phyloP scores from a whole-genome alignment of 345 rosid species.

The Heritiera littoralis region DNA sequence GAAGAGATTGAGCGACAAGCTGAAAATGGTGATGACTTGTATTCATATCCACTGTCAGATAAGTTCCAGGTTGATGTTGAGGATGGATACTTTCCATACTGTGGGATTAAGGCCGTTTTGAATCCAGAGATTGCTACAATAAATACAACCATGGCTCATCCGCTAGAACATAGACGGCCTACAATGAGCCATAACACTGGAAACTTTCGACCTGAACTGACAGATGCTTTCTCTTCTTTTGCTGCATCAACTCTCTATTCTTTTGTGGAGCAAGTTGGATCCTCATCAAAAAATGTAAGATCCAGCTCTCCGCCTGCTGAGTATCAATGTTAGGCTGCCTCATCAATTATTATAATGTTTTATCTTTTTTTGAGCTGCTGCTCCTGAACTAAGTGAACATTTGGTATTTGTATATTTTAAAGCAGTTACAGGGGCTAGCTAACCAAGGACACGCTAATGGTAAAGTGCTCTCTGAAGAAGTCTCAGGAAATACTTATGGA shows the following conservation, averaged over 20 bases:
- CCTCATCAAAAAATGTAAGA: conserved; percentile 57
- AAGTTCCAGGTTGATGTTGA: conserved; percentile 35
- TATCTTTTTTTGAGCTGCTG: not conserved
- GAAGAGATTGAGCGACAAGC: conserved; percentile 41
- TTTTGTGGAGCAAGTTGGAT: conserved; percentile 41
- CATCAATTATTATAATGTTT: not conserved
- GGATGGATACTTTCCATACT: conserved; percentile 74
- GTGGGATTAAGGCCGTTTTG: conserved; percentile 50
- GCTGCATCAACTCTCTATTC: conserved; percentile 52
- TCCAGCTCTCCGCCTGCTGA: conserved; percentile 16
- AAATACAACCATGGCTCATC: conserved; percentile 16
- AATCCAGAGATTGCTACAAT: conserved; percentile 18
- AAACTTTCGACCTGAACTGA: conserved; percentile 24
- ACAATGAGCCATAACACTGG: conserved; percentile 24
- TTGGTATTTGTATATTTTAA: conserved; percentile 14
- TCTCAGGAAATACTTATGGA: conserved; percentile 32
- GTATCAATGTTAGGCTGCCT: conserved; percentile 1
- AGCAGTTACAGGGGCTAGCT: conserved; percentile 50
- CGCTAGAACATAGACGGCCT: conserved; percentile 28
- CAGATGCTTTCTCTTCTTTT: conserved; percentile 41
- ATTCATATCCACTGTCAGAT: conserved; percentile 47
- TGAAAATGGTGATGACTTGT: conserved; percentile 52
- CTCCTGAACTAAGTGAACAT: not conserved
- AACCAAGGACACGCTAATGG: conserved; percentile 42
- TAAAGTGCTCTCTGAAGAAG: conserved; percentile 41